These are phyloP conservation scores for Citrullus amarus DNA, from an alignment of 306 rosid genomes.

Conservation along the genomic window DNA sequence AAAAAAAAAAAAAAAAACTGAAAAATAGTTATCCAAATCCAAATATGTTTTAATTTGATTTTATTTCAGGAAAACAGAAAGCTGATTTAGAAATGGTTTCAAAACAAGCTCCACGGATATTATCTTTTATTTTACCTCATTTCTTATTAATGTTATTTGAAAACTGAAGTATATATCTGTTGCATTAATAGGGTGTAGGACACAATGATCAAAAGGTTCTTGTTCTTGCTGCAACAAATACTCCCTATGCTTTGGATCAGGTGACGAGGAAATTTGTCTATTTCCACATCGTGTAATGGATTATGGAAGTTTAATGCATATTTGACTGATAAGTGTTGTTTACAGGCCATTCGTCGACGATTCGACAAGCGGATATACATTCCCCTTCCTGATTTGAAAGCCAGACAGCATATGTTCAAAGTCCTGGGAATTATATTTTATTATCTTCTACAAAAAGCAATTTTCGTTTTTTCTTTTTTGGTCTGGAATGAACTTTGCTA, in stretches of 20 bases:
- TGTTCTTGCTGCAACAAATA: slow-evolving; percentile 98
- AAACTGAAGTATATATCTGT: slow-evolving; percentile 1
- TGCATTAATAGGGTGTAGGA: slow-evolving; percentile 76
- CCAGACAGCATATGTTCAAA: slow-evolving; percentile 97
- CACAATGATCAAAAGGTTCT: slow-evolving; percentile 91
- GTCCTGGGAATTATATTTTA: slow-evolving; percentile 27
- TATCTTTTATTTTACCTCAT: not conserved
- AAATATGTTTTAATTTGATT: not conserved
- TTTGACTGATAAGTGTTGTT: slow-evolving; percentile 21
- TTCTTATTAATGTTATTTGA: not conserved
- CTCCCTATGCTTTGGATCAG: slow-evolving; percentile 97
- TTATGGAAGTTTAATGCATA: not conserved
- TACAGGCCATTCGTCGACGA: slow-evolving; percentile 97
- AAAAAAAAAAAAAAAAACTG: not conserved
- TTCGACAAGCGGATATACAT: slow-evolving; percentile 97
- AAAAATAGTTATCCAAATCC: not conserved
- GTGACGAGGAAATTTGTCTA: slow-evolving; percentile 25
- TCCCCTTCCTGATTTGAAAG: slow-evolving; percentile 90
- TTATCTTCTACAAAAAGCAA: not conserved
- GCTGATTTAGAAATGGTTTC: not conserved
- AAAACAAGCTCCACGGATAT: not conserved
- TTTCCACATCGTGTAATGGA: slow-evolving; percentile 1
- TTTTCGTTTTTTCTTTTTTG: no score
- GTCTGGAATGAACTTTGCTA: not conserved
- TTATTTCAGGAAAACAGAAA: not conserved